Evolutionary conservation across 176 grass and related monocot genomes (phyloP).

Genomic region (Rhynchospora breviuscula): DNA sequence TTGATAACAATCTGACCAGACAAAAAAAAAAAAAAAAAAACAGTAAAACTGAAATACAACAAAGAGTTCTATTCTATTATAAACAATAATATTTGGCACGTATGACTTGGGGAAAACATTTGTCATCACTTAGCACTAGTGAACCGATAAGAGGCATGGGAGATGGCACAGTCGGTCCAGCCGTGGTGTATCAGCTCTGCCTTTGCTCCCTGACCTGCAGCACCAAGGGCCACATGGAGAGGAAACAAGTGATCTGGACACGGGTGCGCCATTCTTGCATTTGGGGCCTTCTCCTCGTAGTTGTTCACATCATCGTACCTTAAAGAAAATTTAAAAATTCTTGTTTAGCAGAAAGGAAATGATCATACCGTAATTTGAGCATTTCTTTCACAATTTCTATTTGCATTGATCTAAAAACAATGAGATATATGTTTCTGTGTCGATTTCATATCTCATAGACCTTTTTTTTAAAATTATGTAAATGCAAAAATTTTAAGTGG

Average conservation of each 20-base stretch:
- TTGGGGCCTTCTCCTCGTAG: slow-evolving; percentile 52
- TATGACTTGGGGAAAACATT: not conserved
- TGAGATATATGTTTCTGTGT: not conserved
- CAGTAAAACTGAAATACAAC: not conserved
- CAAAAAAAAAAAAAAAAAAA: too few relatives aligned
- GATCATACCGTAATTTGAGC: not conserved
- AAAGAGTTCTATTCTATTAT: not conserved
- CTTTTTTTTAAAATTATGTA: not conserved
- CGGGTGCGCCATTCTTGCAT: slow-evolving; percentile 60
- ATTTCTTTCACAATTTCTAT: not conserved
- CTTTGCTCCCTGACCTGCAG: slow-evolving; percentile 46
- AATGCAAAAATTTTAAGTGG: not conserved
- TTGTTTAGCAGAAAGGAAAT: not conserved
- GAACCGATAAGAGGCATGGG: slow-evolving; percentile 64
- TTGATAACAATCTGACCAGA: not conserved
- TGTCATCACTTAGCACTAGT: slow-evolving; percentile 24
- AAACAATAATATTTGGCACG: not conserved
- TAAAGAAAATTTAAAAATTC: not conserved
- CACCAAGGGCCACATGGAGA: slow-evolving; percentile 75
- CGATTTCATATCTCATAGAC: not conserved
- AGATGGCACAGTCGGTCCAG: slow-evolving; percentile 52
- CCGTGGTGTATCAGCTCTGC: slow-evolving; percentile 63
- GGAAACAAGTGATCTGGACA: slow-evolving; percentile 62
- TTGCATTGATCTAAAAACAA: not conserved
- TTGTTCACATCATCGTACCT: slow-evolving; percentile 68